Conservation (phyloP, 345 rosid species). For the Lagerstroemia speciosa region DNA sequence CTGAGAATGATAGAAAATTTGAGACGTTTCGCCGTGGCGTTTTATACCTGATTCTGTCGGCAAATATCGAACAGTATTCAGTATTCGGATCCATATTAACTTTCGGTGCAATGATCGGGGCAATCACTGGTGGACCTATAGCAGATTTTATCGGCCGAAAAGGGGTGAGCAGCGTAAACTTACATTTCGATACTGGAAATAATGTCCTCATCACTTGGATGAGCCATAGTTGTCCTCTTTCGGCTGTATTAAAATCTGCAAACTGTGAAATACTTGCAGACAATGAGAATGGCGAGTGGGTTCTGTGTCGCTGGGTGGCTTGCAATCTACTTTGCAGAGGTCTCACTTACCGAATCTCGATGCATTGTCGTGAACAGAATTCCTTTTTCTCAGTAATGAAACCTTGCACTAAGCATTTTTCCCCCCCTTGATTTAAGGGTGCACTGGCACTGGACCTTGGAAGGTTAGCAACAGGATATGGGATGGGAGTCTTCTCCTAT, state of each 20-base stretch:
- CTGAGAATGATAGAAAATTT: too few relatives aligned
- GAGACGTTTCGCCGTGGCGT: not conserved
- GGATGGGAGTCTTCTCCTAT: slow-evolving; percentile 85
- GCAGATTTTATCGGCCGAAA: slow-evolving; percentile 82
- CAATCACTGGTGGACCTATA: slow-evolving; percentile 73
- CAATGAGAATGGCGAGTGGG: slow-evolving; percentile 60
- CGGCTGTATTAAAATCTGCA: not conserved
- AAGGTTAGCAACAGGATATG: slow-evolving; percentile 73
- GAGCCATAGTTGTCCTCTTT: not conserved
- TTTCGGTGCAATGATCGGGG: slow-evolving; percentile 94
- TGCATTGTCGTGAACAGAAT: not conserved
- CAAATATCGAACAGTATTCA: slow-evolving; percentile 43
- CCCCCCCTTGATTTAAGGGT: slow-evolving; percentile 33
- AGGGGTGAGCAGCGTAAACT: slow-evolving; percentile 37
- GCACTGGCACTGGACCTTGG: slow-evolving; percentile 56
- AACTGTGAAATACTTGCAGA: slow-evolving; percentile 24
- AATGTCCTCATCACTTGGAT: not conserved
- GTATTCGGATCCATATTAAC: slow-evolving; percentile 80
- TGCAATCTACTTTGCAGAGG: slow-evolving; percentile 83
- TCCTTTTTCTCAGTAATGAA: not conserved
- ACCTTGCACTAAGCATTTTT: not conserved
- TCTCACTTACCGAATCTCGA: slow-evolving; percentile 5
- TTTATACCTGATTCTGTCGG: not conserved
- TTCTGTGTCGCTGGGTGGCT: slow-evolving; percentile 76
- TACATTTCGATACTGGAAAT: not conserved